Conservation (phyloP, 352 stramenopile species). For the Pythium aquatile region DNA sequence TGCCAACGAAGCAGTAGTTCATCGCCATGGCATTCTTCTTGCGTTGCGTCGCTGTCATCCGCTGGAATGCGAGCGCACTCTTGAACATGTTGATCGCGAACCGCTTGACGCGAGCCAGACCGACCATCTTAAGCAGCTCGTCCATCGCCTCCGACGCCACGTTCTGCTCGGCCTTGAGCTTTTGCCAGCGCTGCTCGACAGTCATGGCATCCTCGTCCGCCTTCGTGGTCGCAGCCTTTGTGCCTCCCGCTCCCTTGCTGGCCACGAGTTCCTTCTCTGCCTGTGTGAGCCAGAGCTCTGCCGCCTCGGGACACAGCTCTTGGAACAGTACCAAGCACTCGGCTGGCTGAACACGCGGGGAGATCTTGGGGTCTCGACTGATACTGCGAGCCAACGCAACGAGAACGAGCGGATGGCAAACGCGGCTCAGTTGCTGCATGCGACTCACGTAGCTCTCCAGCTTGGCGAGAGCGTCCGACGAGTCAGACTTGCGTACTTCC, state of each 20-base stretch:
- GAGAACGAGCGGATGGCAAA: constrained; percentile 56
- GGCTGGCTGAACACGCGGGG: constrained; percentile 18
- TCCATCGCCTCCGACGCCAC: constrained; percentile 76
- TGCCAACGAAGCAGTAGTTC: constrained; percentile 80
- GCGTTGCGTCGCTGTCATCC: constrained; percentile 47
- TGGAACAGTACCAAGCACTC: constrained; percentile 53
- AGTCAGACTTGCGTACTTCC: constrained; percentile 39
- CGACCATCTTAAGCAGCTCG: constrained; percentile 76
- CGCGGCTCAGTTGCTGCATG: constrained; percentile 14
- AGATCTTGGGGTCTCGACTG: constrained; percentile 12
- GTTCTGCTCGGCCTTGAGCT: constrained; percentile 46
- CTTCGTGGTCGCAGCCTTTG: background rate
- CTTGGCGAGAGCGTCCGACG: constrained; percentile 25
- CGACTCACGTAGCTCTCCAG: constrained; percentile 43
- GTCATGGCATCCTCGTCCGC: constrained; percentile 12
- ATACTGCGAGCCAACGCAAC: constrained; percentile 47
- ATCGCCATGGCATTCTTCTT: constrained; percentile 71
- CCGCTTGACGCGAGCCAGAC: constrained; percentile 81
- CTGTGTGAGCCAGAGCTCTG: constrained; percentile 38
- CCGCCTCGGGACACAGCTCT: constrained; percentile 51
- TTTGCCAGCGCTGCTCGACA: constrained; percentile 57
- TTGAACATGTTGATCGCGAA: constrained; percentile 75
- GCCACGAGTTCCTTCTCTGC: constrained; percentile 26
- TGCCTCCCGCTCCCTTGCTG: constrained; percentile 6
- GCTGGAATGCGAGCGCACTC: constrained; percentile 54